Base-by-base conservation (phyloP, 495 filamentous ascomycete genomes). In the Hypoxylon fuscum region DNA sequence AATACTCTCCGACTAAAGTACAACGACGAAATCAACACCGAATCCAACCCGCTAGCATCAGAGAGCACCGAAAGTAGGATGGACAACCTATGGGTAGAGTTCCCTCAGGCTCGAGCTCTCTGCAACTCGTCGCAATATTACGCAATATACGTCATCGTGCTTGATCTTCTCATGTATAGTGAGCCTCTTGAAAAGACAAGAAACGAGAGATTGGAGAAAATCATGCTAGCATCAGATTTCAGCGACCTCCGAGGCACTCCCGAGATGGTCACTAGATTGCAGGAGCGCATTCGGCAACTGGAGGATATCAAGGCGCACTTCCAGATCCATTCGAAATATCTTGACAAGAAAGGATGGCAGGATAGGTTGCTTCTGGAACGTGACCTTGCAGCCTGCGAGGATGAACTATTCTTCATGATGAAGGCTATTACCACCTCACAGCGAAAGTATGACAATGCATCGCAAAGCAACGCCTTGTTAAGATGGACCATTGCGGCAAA, bases 331-430 rank as follows among this genome's bases (percentile, higher is more conserved):
- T 90, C 91, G 14, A 90, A 88, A 62, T 90, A 90, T 51, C 76
- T 99, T 38, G 96, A 98, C 68, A 88, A 87, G 64, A 86, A 91
- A 68, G 93, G 92, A 9, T 98, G 95, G 94, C 84, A 94, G 60
- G 93, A 97, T 71, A 85, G 92, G 27, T 76, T 97, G 61, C 71
- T 85, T 6, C 83, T 99, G 20, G 95, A 98, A 67, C 87, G 90
- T 37, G 95, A 99, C 68, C 79, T 99, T 50, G 83, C 90, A 14
- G 85, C 83, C 44, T 97, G 90, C 69, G 96, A 98, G 69, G 96
- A 99, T 68, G 96, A 99, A 75, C 77, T 99, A 29, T 99, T 99
- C 79, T 99, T 99, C 78, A 89, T 98, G 83, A 97, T 98, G 96
- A 97, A 99, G 66, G 95, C 95, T 17, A 98, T 99, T 74, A 99